Evolutionary conservation across 768 basidiomycete genomes (phyloP), one percentile per base, ranked within the genome.

Genomic region (Auriculariales sp.): DNA sequence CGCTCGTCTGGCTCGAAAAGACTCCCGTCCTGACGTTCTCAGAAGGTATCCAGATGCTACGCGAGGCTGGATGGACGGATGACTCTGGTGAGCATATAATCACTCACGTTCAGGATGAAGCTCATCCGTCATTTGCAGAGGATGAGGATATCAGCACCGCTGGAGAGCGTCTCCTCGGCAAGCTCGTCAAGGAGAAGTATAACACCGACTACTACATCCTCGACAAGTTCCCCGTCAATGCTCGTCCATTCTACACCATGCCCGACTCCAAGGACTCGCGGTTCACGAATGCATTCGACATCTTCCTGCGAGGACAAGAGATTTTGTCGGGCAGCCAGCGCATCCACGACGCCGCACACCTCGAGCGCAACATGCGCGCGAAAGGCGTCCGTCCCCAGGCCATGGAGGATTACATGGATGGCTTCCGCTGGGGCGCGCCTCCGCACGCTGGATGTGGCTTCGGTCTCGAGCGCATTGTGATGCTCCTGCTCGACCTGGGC

Each of bases 241-340:
- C 72, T 53, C 64, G 74, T 54, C 73, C 74, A 4, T 75, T 75
- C 63, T 75, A 75, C 62, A 75, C 74, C 52, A 74, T 75, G 73
- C 71, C 71, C 35, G 72, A 74, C 56, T 61, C 70, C 0, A 51
- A 58, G 44, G 63, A 73, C 60, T 62, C 67, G n/a, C 57, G 56
- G 25, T 58, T 69, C 12, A 73, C 74, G 52, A 73, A 74, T 63
- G 73, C 72, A 34, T 75, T 72, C 62, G 74, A 75, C 57, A 71
- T 75, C 57, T 74, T 75, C 64, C 70, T 75, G 67, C 63, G 74
- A 22, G 74, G 74, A 25, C 70, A 75, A 58, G 74, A 75, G 60
- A 74, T 75, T 55, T 62, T 73, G 25, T 72, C 72, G 5, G 74
- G 74, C 10, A 74, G 71, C 9, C 74, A 75, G 58, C 67, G 74